Conservation (phyloP, 1,284 basidiomycete genomes). For the Fomitopsis pinicola region DNA sequence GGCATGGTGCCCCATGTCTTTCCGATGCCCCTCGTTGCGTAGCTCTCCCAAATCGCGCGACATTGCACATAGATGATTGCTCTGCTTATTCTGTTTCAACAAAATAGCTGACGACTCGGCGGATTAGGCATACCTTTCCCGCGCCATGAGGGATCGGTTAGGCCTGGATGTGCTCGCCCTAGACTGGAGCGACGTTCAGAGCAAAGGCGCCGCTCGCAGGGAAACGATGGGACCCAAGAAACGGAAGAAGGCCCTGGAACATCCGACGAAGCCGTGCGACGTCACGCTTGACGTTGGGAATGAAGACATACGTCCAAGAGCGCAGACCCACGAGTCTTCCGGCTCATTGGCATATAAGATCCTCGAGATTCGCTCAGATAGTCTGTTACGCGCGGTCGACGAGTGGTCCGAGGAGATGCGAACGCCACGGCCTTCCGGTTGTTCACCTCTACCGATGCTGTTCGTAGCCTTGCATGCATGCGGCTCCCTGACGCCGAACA, state of each 20-base stretch:
- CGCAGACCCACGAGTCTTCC: not conserved
- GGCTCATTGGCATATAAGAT: slow-evolving; percentile 48
- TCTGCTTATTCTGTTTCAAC: not conserved
- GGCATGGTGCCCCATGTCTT: not conserved
- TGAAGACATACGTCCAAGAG: not conserved
- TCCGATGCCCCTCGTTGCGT: not conserved
- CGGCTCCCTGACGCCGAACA: slow-evolving; percentile 44
- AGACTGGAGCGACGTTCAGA: slow-evolving; percentile 43
- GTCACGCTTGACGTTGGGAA: not conserved
- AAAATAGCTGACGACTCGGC: not conserved
- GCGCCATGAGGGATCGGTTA: slow-evolving; percentile 32
- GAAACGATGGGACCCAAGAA: slow-evolving; percentile 8
- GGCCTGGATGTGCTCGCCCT: slow-evolving; percentile 44
- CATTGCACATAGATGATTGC: not conserved
- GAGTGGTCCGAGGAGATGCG: slow-evolving; percentile 30
- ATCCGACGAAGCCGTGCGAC: not conserved
- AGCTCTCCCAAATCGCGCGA: no score
- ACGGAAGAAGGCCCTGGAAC: not conserved
- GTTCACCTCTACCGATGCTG: slow-evolving; percentile 40
- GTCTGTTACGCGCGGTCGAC: slow-evolving; percentile 35
- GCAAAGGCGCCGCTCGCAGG: slow-evolving; percentile 37
- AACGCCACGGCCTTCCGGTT: not conserved
- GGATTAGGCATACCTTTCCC: slow-evolving; percentile 45
- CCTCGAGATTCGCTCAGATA: slow-evolving; percentile 41
- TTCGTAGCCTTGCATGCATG: slow-evolving; percentile 63